Percentiles rank a stretch among this genome's conserved stretches.
Evolutionary conservation across 2,329 filamentous ascomycete genomes (phyloP).

Genomic region (Microsporum ferrugineum): DNA sequence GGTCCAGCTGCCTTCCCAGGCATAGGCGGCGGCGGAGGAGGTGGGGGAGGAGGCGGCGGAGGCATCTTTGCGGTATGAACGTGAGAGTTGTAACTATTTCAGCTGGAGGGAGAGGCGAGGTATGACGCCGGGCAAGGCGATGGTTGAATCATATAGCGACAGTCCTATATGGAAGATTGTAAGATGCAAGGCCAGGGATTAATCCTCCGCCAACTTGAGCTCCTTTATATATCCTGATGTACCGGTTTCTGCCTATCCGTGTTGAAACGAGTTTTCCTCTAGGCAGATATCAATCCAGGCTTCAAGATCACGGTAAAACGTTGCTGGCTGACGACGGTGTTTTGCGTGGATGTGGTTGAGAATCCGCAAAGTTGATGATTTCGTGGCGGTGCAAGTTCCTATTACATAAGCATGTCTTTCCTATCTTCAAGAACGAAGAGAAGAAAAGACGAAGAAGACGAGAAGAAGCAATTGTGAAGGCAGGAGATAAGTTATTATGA

Average conservation of each 20-base stretch:
- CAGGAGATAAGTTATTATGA: conserved; percentile 20
- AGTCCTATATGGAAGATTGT: conserved; percentile 2
- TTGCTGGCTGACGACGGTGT: not conserved
- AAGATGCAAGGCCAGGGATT: too few relatives aligned
- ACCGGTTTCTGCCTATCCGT: not conserved
- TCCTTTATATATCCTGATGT: not conserved
- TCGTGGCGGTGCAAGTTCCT: not conserved
- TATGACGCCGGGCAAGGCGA: not conserved
- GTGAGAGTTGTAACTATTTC: not conserved
- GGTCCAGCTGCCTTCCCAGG: conserved; percentile 44
- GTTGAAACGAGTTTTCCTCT: not conserved
- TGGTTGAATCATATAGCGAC: not conserved
- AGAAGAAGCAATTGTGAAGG: not conserved
- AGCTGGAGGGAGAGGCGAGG: not conserved
- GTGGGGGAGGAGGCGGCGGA: conserved; percentile 35
- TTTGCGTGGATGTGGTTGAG: not conserved
- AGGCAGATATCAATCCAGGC: not conserved
- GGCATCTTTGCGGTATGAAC: conserved; percentile 25
- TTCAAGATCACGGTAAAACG: not conserved
- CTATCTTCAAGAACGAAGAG: not conserved
- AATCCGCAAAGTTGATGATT: not conserved
- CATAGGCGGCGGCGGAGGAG: conserved; percentile 56
- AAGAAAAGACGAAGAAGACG: not conserved
- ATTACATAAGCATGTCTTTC: not conserved
- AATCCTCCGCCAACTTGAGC: too few relatives aligned